phyloP scores from a whole-genome alignment of 2,329 filamentous ascomycete genomes.

The Apiospora pterosperma region DNA sequence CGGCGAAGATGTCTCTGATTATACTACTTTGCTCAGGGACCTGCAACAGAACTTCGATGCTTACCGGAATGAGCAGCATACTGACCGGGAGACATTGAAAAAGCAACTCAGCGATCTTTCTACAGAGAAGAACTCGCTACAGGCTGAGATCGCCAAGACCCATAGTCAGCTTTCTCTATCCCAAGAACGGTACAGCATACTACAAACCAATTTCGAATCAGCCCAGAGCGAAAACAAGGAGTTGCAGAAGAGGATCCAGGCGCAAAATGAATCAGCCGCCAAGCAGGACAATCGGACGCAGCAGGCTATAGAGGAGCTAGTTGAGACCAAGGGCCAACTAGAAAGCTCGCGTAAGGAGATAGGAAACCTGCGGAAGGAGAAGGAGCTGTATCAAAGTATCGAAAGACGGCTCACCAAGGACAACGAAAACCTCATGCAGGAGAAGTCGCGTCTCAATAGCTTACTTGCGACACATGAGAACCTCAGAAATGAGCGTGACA shows the following conservation, averaged over 20 bases:
- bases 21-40: slow-evolving; percentile 77
- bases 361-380: slow-evolving; percentile 91
- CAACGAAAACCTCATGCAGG: slow-evolving; percentile 79
- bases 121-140: slow-evolving; percentile 75
- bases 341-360: slow-evolving; percentile 90
- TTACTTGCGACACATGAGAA: slow-evolving; percentile 82
- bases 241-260: slow-evolving; percentile 76
- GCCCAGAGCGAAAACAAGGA: slow-evolving; percentile 82
- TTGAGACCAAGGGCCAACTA: slow-evolving; percentile 76
- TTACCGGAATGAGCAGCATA: slow-evolving; percentile 80
- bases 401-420: slow-evolving; percentile 85
- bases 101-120: slow-evolving; percentile 81
- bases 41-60: slow-evolving; percentile 87
- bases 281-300: slow-evolving; percentile 89
- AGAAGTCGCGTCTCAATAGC: slow-evolving; percentile 79
- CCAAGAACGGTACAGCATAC: slow-evolving; percentile 80
- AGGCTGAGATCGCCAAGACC: slow-evolving; percentile 76
- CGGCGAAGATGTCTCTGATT: slow-evolving; percentile 58
- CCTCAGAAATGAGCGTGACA: slow-evolving; percentile 86
- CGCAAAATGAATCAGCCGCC: slow-evolving; percentile 75
- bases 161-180: slow-evolving; percentile 80
- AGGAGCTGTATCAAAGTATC: slow-evolving; percentile 90
- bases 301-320: slow-evolving; percentile 87
- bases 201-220: slow-evolving; percentile 82
- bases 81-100: slow-evolving; percentile 77